Base-by-base conservation (phyloP, 345 rosid species). In the Ceriops zippeliana region DNA sequence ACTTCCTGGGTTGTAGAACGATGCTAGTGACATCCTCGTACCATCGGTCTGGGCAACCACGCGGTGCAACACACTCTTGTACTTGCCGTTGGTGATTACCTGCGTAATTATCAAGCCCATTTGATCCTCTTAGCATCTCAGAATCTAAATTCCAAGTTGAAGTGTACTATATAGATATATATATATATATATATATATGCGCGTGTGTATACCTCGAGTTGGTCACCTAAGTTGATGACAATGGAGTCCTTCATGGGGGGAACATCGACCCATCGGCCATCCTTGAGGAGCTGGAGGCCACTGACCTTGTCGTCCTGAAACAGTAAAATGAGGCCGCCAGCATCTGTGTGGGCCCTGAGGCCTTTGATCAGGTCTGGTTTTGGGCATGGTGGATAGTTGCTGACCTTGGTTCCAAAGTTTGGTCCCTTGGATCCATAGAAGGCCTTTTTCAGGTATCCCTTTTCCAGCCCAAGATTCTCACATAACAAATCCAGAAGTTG, bases 241-340 rank as follows among this genome's bases (percentile, higher is more conserved):
- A 95, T 89, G 70, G 96, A 88, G 80, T 89, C 87, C 35, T 76
- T 82, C 81, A 87, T 76, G 5, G 99, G 96, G 19, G 96, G 97
- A 58, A 91, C 97, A 70, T 89, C 91, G 52, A 95, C 63, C 96
- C 96, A 95, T 27, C 65, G 80, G 46, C 83, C 96, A 58, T 86
- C 96, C 82, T 95, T 91, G 70, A 91, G 93, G 62, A 95, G 85
- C 86, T 95, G 93, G 73, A 95, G 96, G 72, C 99, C 97, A 71
- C 96, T 86, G 75, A 95, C 99, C 65, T 83, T 81, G 61, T 89
- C 96, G 17, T 95, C 99, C 78, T 95, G 97, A 74, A 95, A 86
- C 22, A 91, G 82, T 58, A 95, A 79, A 51, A 91, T 89, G 82
- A 95, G 54, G 47, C 99, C 99, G 37, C 99, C 99, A 0, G 97